Conservation (phyloP, 2,329 filamentous ascomycete genomes). For the Myriosclerotinia curreyana region DNA sequence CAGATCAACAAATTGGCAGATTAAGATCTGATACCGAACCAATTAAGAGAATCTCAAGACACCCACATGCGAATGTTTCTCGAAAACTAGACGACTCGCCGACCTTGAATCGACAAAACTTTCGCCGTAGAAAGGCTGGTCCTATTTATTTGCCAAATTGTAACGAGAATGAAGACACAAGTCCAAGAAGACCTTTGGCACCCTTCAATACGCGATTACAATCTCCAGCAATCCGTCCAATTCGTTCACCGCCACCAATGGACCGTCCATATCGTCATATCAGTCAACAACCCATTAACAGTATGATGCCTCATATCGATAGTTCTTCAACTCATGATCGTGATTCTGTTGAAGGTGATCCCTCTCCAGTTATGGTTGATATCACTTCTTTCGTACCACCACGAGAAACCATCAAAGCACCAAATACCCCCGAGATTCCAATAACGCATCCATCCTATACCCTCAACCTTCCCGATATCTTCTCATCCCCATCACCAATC, state of each 20-base stretch:
- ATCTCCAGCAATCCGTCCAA: neutral
- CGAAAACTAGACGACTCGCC: neutral
- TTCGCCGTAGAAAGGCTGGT: neutral
- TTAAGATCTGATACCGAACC: neutral
- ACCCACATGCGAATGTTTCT: neutral
- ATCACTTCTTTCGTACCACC: neutral
- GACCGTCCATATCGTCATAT: constrained; percentile 20
- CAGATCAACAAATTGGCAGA: neutral
- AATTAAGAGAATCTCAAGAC: neutral
- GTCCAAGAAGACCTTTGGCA: neutral
- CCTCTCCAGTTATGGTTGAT: neutral
- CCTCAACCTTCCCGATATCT: neutral
- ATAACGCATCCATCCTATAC: neutral
- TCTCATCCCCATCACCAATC: constrained; percentile 10
- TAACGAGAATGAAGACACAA: neutral
- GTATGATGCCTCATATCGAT: neutral
- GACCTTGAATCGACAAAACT: neutral
- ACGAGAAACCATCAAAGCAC: too few relatives aligned
- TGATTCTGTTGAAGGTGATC: neutral
- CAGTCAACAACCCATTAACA: neutral
- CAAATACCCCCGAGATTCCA: neutral
- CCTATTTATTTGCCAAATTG: neutral
- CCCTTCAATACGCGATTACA: neutral
- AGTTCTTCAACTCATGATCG: neutral
- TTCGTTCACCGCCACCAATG: constrained; percentile 3